These are phyloP conservation scores for Lyophyllum decastes DNA, from an alignment of 768 basidiomycete species.

Conservation along the genomic window DNA sequence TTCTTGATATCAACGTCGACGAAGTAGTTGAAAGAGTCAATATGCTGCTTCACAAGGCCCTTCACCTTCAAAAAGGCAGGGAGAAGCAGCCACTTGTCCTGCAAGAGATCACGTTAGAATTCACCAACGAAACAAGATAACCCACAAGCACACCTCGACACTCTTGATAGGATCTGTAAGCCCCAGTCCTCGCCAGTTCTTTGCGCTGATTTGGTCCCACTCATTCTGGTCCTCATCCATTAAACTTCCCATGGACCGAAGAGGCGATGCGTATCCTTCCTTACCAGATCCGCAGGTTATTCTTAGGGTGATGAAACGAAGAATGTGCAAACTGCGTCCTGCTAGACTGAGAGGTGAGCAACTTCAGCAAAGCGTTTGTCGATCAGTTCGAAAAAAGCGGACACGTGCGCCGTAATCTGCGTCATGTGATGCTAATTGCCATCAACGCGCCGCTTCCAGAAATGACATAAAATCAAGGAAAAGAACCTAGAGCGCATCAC, in stretches of 20 bases:
- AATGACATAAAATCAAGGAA: neutral
- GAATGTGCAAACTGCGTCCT: neutral
- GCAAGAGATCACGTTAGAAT: slow-evolving; percentile 8
- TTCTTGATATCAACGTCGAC: slow-evolving; percentile 97
- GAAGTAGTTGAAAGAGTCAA: slow-evolving; percentile 99
- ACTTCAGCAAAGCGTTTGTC: neutral
- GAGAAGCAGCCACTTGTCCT: slow-evolving; percentile 99
- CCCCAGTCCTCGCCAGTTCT: slow-evolving; percentile 75
- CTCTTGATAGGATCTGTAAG: slow-evolving; percentile 90
- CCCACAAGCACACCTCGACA: slow-evolving; percentile 69
- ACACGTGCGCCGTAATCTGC: slow-evolving; percentile 5
- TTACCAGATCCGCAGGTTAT: no score
- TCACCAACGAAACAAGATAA: neutral
- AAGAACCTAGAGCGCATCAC: neutral
- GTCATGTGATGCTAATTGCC: slow-evolving; percentile 9
- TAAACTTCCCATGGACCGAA: slow-evolving; percentile 7
- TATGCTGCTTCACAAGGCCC: slow-evolving; percentile 98
- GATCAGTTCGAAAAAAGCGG: slow-evolving; percentile 5
- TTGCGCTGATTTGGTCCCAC: slow-evolving; percentile 58
- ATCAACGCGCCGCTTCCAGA: neutral
- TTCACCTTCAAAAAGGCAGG: slow-evolving; percentile 98
- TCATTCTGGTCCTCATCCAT: slow-evolving; percentile 33
- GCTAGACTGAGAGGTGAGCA: neutral
- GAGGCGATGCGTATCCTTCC: neutral
- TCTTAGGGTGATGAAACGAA: neutral